phyloP scores from a whole-genome alignment of 2,329 filamentous ascomycete genomes.

The Penicillium sp. region DNA sequence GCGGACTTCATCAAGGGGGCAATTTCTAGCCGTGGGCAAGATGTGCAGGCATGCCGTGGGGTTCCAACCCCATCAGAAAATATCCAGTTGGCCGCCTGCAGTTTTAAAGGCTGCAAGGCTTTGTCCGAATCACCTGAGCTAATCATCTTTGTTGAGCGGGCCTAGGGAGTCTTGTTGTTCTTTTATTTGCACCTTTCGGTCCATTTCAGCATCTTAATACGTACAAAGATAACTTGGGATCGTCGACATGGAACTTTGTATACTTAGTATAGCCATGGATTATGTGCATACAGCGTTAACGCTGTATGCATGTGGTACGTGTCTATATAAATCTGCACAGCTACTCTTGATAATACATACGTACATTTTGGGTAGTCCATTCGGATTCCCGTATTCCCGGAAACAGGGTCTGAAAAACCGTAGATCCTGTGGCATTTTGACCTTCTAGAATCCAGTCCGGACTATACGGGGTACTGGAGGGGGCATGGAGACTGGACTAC shows the following conservation, averaged over 20 bases:
- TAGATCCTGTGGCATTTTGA: no score
- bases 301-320: background rate
- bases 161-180: background rate
- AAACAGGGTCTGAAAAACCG: no score
- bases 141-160: background rate
- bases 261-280: background rate
- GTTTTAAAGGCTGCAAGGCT: no score
- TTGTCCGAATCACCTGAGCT: background rate
- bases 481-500: background rate
- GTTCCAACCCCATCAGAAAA: background rate
- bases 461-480: no score
- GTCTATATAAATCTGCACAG: background rate
- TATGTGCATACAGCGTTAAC: background rate
- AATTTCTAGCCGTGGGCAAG: fast-evolving
- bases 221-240: background rate
- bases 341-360: background rate
- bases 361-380: background rate
- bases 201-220: background rate
- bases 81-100: background rate
- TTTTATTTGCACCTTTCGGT: background rate
- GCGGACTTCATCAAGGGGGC: background rate
- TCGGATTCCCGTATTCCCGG: no score
- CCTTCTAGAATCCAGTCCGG: no score
- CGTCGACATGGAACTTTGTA: background rate
- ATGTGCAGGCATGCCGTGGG: background rate